Conservation (phyloP, 805 yeast species). For the Schizosaccharomyces japonicus region DNA sequence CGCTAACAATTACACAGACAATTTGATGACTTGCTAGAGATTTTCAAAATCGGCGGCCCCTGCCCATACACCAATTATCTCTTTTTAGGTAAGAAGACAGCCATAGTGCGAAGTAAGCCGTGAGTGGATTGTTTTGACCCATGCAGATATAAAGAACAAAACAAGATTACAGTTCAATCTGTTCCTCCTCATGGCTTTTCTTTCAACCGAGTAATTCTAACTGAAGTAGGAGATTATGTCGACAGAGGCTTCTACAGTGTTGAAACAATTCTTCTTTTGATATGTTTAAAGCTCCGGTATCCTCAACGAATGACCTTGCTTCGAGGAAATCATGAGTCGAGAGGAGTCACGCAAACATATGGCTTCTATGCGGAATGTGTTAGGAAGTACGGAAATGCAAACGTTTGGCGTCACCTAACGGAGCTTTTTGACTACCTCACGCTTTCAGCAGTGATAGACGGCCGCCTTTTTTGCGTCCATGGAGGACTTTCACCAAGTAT, state of each 20-base stretch:
- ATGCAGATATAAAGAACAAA: constrained; percentile 67
- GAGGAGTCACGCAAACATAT: constrained; percentile 90
- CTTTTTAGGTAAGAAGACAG: constrained; percentile 23
- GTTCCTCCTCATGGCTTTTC: constrained; percentile 47
- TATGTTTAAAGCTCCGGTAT: constrained; percentile 64
- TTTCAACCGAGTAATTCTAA: background rate
- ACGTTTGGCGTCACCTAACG: constrained; percentile 74
- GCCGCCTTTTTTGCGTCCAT: constrained; percentile 77
- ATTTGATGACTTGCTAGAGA: constrained; percentile 63
- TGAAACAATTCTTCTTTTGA: constrained; percentile 64
- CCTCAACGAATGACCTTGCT: constrained; percentile 64
- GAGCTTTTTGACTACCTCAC: constrained; percentile 83
- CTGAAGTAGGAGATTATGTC: constrained; percentile 53
- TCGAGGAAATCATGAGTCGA: constrained; percentile 87
- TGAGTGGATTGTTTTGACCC: constrained; percentile 64
- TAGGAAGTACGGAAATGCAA: constrained; percentile 58
- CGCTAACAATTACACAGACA: constrained; percentile 42
- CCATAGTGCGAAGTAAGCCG: constrained; percentile 56
- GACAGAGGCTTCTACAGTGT: constrained; percentile 87
- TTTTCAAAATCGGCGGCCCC: constrained; percentile 68
- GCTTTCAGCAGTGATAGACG: constrained; percentile 70
- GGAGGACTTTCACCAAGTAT: constrained; percentile 87
- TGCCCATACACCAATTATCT: constrained; percentile 57
- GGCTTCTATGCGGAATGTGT: constrained; percentile 92
- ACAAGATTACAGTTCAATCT: constrained; percentile 88